Conservation (phyloP, 148 eudicot genomes). For the Vaccinium darrowii region DNA sequence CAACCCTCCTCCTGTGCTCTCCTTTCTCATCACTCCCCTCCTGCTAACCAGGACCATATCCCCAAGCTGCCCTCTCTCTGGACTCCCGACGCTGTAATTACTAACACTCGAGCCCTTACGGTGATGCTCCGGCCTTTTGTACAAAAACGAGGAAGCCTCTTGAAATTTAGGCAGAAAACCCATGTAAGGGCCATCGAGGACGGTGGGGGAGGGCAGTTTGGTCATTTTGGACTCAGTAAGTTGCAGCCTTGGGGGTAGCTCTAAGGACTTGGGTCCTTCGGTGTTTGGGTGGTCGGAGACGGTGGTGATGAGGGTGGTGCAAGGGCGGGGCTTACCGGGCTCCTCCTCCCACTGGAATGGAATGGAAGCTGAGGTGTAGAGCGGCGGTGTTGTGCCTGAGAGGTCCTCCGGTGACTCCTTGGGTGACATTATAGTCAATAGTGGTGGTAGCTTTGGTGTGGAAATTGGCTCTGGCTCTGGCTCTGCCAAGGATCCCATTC, state of each 20-base stretch:
- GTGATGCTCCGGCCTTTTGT: slow-evolving; percentile 22
- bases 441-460: slow-evolving; percentile 30
- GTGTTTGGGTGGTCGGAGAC: slow-evolving; percentile 23
- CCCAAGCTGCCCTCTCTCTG: slow-evolving; percentile 33
- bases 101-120: slow-evolving; percentile 7
- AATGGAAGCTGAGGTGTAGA: slow-evolving; percentile 59
- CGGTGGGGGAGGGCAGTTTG: slow-evolving; percentile 70
- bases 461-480: slow-evolving; percentile 17
- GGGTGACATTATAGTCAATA: slow-evolving; percentile 23
- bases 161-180: slow-evolving; percentile 21
- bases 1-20: slow-evolving; percentile 27
- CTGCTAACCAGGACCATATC: slow-evolving; percentile 17
- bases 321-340: slow-evolving; percentile 75
- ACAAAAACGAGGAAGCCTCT: too few relatives aligned
- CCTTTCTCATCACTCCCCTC: slow-evolving; percentile 2
- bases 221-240: slow-evolving; percentile 22
- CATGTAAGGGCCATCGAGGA: slow-evolving; percentile 49
- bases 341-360: slow-evolving; percentile 85
- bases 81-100: slow-evolving; percentile 23
- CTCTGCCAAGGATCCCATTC: slow-evolving; percentile 32
- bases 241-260: slow-evolving; percentile 59
- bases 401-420: slow-evolving; percentile 27
- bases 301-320: slow-evolving; percentile 23
- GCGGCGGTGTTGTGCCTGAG: slow-evolving; percentile 51
- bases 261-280: slow-evolving; percentile 26